These are phyloP conservation scores for Ceriops tagal DNA, from an alignment of 345 rosid species.

Conservation along the genomic window DNA sequence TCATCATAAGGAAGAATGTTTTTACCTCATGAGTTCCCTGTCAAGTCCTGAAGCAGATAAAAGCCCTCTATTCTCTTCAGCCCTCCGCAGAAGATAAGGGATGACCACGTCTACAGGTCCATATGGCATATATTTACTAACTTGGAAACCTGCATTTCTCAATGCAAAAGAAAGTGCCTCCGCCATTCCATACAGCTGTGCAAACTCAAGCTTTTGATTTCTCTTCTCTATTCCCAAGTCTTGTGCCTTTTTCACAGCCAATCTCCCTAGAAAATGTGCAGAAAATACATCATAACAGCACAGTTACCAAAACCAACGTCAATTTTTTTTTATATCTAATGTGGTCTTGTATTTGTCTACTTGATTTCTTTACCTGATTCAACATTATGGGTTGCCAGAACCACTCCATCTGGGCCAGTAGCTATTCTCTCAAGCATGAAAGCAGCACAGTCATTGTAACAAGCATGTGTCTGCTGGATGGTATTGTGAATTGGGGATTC, in stretches of 20 bases:
- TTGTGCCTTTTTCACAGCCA: constrained; percentile 56
- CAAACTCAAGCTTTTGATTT: constrained; percentile 61
- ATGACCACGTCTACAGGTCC: constrained; percentile 70
- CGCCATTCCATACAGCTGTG: constrained; percentile 88
- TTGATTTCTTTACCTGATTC: constrained; percentile 49
- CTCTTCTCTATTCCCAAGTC: constrained; percentile 57
- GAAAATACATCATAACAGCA: not conserved
- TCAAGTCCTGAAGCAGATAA: constrained; percentile 61
- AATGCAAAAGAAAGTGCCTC: constrained; percentile 73
- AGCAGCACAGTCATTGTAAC: constrained; percentile 72
- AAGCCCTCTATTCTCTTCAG: constrained; percentile 87
- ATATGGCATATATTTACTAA: constrained; percentile 84
- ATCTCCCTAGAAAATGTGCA: constrained; percentile 40
- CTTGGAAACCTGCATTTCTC: constrained; percentile 77
- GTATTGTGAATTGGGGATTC: constrained; percentile 73
- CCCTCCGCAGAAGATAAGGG: constrained; percentile 82
- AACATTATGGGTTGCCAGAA: constrained; percentile 88
- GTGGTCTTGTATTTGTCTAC: no score
- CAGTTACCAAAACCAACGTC: not conserved
- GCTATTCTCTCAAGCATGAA: constrained; percentile 62
- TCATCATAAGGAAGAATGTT: not conserved
- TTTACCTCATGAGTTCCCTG: constrained; percentile 64
- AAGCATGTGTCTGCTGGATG: constrained; percentile 65
- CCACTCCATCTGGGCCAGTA: constrained; percentile 50
- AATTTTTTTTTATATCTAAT: not conserved